Percentiles rank a stretch among this genome's conserved stretches.
Evolutionary conservation across 1,284 basidiomycete genomes (phyloP).

Genomic region (Apiotrichum veenhuisii): DNA sequence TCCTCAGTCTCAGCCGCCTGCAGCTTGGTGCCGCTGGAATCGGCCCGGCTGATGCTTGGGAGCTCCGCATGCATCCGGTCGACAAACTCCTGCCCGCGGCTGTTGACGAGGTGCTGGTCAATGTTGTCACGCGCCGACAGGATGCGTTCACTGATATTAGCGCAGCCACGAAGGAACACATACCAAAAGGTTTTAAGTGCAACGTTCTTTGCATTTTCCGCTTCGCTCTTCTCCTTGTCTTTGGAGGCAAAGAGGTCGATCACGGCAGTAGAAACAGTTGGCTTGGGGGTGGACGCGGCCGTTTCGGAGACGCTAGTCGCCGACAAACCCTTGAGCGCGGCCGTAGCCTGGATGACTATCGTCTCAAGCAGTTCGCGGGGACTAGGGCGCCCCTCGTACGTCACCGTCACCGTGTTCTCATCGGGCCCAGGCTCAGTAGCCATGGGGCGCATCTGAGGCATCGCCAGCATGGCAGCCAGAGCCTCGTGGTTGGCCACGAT

Average conservation of each 20-base stretch:
- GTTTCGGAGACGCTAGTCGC: slow-evolving; percentile 41
- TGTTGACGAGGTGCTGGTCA: slow-evolving; percentile 75
- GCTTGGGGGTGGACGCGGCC: not conserved
- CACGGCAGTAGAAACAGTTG: not conserved
- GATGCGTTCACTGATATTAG: slow-evolving; percentile 72
- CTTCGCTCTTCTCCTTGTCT: not conserved
- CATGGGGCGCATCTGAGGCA: slow-evolving; percentile 77
- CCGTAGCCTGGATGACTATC: slow-evolving; percentile 80
- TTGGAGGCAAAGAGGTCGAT: not conserved
- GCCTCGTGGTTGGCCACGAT: slow-evolving; percentile 88
- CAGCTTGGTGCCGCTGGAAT: not conserved
- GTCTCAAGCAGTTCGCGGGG: slow-evolving; percentile 84
- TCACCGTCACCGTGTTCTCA: slow-evolving; percentile 48
- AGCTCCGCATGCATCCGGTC: slow-evolving; percentile 68
- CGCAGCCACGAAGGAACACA: slow-evolving; percentile 26
- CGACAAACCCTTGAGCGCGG: slow-evolving; percentile 77
- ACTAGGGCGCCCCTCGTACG: slow-evolving; percentile 82
- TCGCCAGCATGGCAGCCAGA: slow-evolving; percentile 87
- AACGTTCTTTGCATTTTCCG: slow-evolving; percentile 48
- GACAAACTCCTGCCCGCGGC: slow-evolving; percentile 77
- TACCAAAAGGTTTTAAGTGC: slow-evolving; percentile 49
- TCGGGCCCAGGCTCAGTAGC: slow-evolving; percentile 11
- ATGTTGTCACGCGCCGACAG: slow-evolving; percentile 72
- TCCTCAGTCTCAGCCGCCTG: slow-evolving; percentile 57
- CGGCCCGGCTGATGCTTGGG: slow-evolving; percentile 58